A percentile compares a stretch with the other conserved stretches of the same genome.
Evolutionary conservation across 192 early-diverging fungal genomes (phyloP).

Genomic region (Mortierella alpina): DNA sequence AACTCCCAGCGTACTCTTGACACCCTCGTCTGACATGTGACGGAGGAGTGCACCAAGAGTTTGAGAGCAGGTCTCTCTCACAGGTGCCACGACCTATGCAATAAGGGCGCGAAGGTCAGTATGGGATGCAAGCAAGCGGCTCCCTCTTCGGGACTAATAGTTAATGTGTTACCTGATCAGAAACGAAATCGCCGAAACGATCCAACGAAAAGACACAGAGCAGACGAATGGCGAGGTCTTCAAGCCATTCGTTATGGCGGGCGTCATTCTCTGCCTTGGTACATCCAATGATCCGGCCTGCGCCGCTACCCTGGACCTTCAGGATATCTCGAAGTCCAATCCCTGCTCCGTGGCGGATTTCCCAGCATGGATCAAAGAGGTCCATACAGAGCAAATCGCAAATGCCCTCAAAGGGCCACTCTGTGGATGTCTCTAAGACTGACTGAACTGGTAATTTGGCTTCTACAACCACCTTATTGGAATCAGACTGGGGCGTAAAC

Average conservation of each 20-base stretch:
- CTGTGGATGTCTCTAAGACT: constrained; percentile 47
- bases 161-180: constrained; percentile 72
- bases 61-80: constrained; percentile 94
- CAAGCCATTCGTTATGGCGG: constrained; percentile 83
- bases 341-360: constrained; percentile 94
- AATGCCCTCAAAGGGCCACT: constrained; percentile 69
- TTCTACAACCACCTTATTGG: constrained; percentile 76
- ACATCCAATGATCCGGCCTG: constrained; percentile 75
- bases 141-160: too few species aligned
- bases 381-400: constrained; percentile 69
- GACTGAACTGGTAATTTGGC: constrained; percentile 64
- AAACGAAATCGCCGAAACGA: constrained; percentile 96
- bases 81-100: constrained; percentile 85
- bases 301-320: constrained; percentile 86
- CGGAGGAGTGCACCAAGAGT: constrained; percentile 79
- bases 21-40: constrained; percentile 65
- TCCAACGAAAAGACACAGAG: constrained; percentile 95
- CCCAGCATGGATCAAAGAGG: constrained; percentile 83
- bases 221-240: constrained; percentile 90
- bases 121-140: not conserved
- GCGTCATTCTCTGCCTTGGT: constrained; percentile 65
- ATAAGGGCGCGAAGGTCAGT: not conserved
- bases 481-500: constrained; percentile 69
- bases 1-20: constrained; percentile 74
- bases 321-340: constrained; percentile 92